These are phyloP conservation scores for Crepidotus variabilis DNA, from an alignment of 768 basidiomycete genomes.

Conservation along the genomic window DNA sequence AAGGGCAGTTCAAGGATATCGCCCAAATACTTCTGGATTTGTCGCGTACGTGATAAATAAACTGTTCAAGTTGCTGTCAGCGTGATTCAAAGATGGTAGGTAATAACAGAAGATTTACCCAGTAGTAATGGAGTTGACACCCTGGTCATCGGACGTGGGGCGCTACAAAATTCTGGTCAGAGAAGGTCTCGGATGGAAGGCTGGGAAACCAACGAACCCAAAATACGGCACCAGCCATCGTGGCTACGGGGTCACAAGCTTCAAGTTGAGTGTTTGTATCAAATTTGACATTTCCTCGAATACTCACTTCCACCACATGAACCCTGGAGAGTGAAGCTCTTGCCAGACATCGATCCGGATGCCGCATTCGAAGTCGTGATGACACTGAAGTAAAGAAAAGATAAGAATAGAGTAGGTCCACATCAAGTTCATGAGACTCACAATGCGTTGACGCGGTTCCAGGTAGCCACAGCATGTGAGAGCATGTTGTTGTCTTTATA, in stretches of 20 bases:
- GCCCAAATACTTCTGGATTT: no score
- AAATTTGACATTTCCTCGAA: no score
- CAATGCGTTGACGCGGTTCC: slow-evolving; percentile 46
- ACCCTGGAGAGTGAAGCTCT: slow-evolving; percentile 35
- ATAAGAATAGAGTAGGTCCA: neutral
- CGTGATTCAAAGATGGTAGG: no score
- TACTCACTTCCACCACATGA: slow-evolving; percentile 42
- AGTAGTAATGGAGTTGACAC: slow-evolving; percentile 48
- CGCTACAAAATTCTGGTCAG: slow-evolving; percentile 28
- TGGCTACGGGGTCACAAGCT: slow-evolving; percentile 23
- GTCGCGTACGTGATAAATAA: slow-evolving; percentile 40
- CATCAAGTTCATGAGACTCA: slow-evolving; percentile 18
- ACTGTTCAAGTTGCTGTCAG: slow-evolving; percentile 14
- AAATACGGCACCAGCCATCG: slow-evolving; percentile 56
- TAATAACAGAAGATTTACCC: slow-evolving; percentile 30
- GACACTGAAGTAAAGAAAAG: slow-evolving; percentile 24
- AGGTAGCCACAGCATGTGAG: slow-evolving; percentile 41
- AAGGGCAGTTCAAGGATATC: no score
- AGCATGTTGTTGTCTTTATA: slow-evolving; percentile 41
- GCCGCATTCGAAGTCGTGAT: slow-evolving; percentile 37
- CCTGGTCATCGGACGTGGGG: slow-evolving; percentile 36
- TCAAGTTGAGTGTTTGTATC: neutral
- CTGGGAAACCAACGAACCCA: slow-evolving; percentile 33
- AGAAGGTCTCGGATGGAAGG: neutral
- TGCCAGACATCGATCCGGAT: slow-evolving; percentile 34